Percentiles rank a stretch among this genome's conserved stretches.
Conservation (phyloP, 2,329 filamentous ascomycete genomes). For the Colletotrichum cereale region DNA sequence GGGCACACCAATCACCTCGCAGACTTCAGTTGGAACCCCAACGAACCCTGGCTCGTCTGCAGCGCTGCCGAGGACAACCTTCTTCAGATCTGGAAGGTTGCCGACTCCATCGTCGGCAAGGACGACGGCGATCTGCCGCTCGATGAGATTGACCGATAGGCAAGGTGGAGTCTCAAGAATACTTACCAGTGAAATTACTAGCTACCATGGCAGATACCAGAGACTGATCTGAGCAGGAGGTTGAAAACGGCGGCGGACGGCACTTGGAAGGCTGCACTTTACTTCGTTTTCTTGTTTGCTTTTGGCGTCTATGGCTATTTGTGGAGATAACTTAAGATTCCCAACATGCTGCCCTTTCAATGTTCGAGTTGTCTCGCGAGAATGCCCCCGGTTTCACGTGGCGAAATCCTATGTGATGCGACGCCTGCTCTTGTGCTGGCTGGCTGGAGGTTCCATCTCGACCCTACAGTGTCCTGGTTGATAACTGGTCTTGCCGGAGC, state of each 20-base stretch:
- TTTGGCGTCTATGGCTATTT: slow-evolving; percentile 34
- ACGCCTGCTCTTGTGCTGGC: not conserved
- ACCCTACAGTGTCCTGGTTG: not conserved
- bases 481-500: not conserved
- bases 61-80: slow-evolving; percentile 97
- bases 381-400: not conserved
- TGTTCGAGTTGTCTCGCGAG: not conserved
- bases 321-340: slow-evolving; percentile 39
- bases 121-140: slow-evolving; percentile 81
- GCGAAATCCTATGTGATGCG: not conserved
- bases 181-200: slow-evolving; percentile 18
- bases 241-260: slow-evolving; percentile 19
- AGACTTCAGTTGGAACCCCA: slow-evolving; percentile 98
- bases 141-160: slow-evolving; percentile 78
- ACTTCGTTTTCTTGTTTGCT: slow-evolving; percentile 32
- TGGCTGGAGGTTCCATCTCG: not conserved
- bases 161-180: slow-evolving; percentile 37
- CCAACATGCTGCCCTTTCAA: slow-evolving; percentile 26
- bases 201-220: slow-evolving; percentile 15
- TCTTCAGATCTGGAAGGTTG: slow-evolving; percentile 93
- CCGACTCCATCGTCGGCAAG: slow-evolving; percentile 83
- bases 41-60: slow-evolving; percentile 96
- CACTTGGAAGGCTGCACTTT: slow-evolving; percentile 20
- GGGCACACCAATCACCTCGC: slow-evolving; percentile 97
- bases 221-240: not conserved